phyloP scores from a whole-genome alignment of 768 basidiomycete species.

The Gautieria morchelliformis region DNA sequence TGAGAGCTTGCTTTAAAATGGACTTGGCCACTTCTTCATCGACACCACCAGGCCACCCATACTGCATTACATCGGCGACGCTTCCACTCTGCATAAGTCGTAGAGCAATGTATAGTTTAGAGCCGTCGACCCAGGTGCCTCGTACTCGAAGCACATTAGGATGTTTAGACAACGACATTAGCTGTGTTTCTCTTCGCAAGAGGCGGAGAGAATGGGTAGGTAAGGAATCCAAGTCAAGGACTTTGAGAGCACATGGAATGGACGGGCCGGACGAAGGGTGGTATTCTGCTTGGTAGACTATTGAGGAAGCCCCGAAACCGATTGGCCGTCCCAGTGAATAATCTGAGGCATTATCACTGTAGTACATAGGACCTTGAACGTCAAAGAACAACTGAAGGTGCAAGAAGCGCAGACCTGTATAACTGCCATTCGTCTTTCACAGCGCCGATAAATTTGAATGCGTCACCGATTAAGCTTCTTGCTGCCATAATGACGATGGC shows the following conservation, averaged over 20 bases:
- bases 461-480: neutral
- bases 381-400: neutral
- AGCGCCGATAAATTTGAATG: constrained; percentile 59
- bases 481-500: neutral
- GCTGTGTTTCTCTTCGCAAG: constrained; percentile 74
- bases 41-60: constrained; percentile 82
- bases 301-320: constrained; percentile 88
- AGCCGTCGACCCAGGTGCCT: constrained; percentile 80
- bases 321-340: constrained; percentile 72
- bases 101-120: constrained; percentile 76
- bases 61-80: constrained; percentile 75
- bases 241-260: constrained; percentile 74
- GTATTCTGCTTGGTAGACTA: constrained; percentile 74
- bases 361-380: neutral
- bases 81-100: constrained; percentile 87
- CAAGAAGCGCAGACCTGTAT: constrained; percentile 44
- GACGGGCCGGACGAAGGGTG: constrained; percentile 26
- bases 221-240: constrained; percentile 77
- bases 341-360: constrained; percentile 61
- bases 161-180: constrained; percentile 89
- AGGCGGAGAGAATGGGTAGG: constrained; percentile 61
- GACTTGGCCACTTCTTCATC: constrained; percentile 83
- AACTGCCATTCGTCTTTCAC: constrained; percentile 79
- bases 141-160: constrained; percentile 90
- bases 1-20: constrained; percentile 74